A percentile compares a stretch with the other conserved stretches of the same genome.
Evolutionary conservation across 148 eudicot species (phyloP).

Genomic region (Fagopyrum esculentum): DNA sequence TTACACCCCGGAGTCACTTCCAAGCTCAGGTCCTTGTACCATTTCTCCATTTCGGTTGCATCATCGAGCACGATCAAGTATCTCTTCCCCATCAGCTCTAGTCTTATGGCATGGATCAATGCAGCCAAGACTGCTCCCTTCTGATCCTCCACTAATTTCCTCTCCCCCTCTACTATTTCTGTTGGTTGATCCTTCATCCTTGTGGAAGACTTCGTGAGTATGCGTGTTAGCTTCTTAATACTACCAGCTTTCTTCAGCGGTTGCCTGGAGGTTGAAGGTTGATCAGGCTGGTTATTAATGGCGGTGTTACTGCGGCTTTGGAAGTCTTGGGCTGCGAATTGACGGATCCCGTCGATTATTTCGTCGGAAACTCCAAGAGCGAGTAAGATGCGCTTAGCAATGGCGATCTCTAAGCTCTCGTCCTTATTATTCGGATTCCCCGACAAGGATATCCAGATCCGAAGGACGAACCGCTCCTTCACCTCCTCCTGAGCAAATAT

Average conservation of each 20-base stretch:
- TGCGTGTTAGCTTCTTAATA: neutral
- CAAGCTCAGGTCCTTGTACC: neutral
- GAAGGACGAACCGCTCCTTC: neutral
- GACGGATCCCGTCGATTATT: neutral
- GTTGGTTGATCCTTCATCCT: neutral
- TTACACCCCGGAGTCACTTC: neutral
- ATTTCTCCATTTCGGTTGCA: neutral
- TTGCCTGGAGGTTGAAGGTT: neutral
- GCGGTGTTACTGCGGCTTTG: neutral
- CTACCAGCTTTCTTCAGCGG: neutral
- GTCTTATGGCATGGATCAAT: neutral
- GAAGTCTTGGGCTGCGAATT: neutral
- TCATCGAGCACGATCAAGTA: conserved; percentile 9
- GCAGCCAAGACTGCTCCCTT: neutral
- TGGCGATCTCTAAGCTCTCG: conserved; percentile 1
- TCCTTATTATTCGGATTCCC: neutral
- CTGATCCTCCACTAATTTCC: neutral
- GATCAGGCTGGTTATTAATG: neutral
- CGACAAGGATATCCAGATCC: conserved; percentile 17
- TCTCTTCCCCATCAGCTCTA: conserved; percentile 12
- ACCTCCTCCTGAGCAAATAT: conserved; percentile 5
- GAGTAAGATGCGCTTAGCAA: conserved; percentile 3
- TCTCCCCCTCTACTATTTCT: neutral
- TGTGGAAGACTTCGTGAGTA: neutral
- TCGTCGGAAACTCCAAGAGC: conserved; percentile 13